A percentile compares a stretch with the other conserved stretches of the same genome.
Evolutionary conservation across 78 protist genomes (phyloP).

Genomic region (Dictyostelium brefeldianum): DNA sequence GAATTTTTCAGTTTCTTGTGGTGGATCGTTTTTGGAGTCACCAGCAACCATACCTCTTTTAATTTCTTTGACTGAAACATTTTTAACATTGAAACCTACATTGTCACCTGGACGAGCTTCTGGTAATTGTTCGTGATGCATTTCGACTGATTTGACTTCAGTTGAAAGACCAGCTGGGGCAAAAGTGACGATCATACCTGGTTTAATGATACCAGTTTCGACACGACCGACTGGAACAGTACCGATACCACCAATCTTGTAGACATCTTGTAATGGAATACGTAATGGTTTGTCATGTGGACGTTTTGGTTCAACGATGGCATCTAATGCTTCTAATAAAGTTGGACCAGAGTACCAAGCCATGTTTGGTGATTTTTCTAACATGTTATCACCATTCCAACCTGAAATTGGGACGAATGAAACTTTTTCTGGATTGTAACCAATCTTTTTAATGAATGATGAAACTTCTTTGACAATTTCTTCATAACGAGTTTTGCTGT

Average conservation of each 20-base stretch:
- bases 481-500: slow-evolving; percentile 89
- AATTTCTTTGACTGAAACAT: slow-evolving; percentile 96
- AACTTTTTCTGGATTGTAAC: slow-evolving; percentile 94
- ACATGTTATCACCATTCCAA: slow-evolving; percentile 98
- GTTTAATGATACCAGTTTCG: slow-evolving; percentile 97
- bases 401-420: slow-evolving; percentile 98
- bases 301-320: slow-evolving; percentile 92
- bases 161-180: slow-evolving; percentile 95
- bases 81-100: slow-evolving; percentile 99
- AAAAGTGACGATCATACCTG: slow-evolving; percentile 95
- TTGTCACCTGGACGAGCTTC: slow-evolving; percentile 98
- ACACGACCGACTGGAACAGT: slow-evolving; percentile 98
- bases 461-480: slow-evolving; percentile 94
- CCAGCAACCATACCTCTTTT: slow-evolving; percentile 96
- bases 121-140: slow-evolving; percentile 97
- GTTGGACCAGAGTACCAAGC: slow-evolving; percentile 96
- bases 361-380: slow-evolving; percentile 94
- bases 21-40: slow-evolving; percentile 94
- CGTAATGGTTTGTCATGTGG: slow-evolving; percentile 98
- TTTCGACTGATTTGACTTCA: slow-evolving; percentile 98
- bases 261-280: slow-evolving; percentile 98
- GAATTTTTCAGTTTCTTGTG: slow-evolving; percentile 91
- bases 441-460: slow-evolving; percentile 93
- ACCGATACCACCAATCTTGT: slow-evolving; percentile 99
- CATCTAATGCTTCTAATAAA: slow-evolving; percentile 94